These are phyloP conservation scores for Solanum chiquidenum DNA, from an alignment of 257 asterid genomes.

Conservation along the genomic window DNA sequence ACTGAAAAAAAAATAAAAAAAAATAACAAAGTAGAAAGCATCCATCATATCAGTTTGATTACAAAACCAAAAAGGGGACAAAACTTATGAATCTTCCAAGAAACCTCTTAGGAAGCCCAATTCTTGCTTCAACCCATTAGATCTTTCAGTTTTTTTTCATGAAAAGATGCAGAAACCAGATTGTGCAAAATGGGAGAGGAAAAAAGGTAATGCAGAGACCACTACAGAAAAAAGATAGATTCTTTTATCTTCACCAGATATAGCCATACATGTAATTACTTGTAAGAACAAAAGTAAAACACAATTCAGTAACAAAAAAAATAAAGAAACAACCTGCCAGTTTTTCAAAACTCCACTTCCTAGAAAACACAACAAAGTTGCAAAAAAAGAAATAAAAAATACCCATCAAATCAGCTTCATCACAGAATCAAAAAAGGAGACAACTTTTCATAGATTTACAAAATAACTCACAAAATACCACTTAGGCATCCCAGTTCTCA, in stretches of 20 bases:
- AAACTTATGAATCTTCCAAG: neutral
- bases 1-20: neutral
- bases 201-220: neutral
- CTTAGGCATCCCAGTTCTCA: neutral
- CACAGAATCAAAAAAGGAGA: neutral
- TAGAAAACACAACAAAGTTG: neutral
- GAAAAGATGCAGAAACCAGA: neutral
- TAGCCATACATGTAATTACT: neutral
- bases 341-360: neutral
- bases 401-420: neutral
- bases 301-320: neutral
- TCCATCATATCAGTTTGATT: neutral
- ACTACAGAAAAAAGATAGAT: neutral
- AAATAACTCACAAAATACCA: neutral
- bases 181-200: neutral
- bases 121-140: neutral
- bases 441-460: neutral
- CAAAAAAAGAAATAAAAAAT: neutral
- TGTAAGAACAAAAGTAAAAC: neutral
- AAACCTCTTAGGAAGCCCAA: neutral
- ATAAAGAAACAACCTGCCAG: neutral
- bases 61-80: neutral
- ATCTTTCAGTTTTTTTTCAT: neutral
- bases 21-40: neutral
- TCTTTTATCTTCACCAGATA: neutral